Evolutionary conservation across 1,284 basidiomycete species (phyloP), one percentile per base, ranked within the genome.

Genomic region (Trametes hirsuta): DNA sequence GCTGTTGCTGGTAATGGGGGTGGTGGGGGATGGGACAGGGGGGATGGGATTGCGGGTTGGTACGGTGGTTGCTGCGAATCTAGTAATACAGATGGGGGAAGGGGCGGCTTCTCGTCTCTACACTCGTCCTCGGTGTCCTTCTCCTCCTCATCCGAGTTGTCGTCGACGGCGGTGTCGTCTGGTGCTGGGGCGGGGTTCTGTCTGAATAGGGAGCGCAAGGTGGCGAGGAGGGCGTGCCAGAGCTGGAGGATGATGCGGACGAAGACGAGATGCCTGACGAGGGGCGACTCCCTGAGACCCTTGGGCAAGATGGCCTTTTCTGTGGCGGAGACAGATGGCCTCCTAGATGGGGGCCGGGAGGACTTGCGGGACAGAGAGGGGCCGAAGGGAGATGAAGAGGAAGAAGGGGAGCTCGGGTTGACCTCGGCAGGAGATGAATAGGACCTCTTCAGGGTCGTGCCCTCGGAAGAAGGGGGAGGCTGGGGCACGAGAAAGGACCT

Each of bases 201-300:
- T 42, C 75, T 69, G 51, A 71, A 67, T 64, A 84, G 68, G 47
- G 77, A 75, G 40, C 72, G 70, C 79, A 81, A 82, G 11, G 81
- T 76, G 14, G 78, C 74, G 58, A 77, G 80, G 52, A 86, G 70
- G 21, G 78, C 76, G 58, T 83, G 76, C 83, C 84, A 87, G 51
- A 82, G 74, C 40, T 81, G 52, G 44, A 80, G 74, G 49, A 85
- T 72, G 51, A 85, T 71, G 47, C 83, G 83, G 40, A 85, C 74
- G 65, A 87, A 73, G 74, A 81, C 79, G 60, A 85, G 71, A 41
- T 81, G 81, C 54, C 77, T 77, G 58, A 84, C 67, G 25, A 78
- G 59, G 61, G 75, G 72, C 64, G 58, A 57, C 53, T 56, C 53
- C 51, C 63, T 59, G 44, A 54, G 51, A 36, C 55, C 47, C 62